Evolutionary conservation across 2,329 filamentous ascomycete species (phyloP), one percentile per base, ranked within the genome.

Genomic region (Ascochyta viciae-villosae): DNA sequence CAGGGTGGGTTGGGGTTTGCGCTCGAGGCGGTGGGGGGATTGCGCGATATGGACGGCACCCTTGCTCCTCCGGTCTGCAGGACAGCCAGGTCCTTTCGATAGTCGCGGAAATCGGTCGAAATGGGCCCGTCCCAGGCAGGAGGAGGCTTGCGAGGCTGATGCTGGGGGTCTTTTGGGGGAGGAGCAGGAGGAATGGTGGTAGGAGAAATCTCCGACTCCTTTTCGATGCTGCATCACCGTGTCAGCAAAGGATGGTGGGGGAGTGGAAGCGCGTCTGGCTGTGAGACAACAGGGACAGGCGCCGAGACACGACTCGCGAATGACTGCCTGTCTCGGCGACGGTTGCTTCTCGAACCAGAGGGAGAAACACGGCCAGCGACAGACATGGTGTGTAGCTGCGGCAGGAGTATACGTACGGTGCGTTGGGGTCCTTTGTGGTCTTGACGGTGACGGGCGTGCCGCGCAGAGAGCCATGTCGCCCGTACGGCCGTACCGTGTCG

Each of bases 41-140:
- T 82, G 53, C 87, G 84, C 57, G 65, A 77, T 60, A 85, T 86
- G 65, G 84, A 82, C 48, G 86, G 86, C 54, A 85, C 75, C 59
- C 82, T 79, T 61, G 76, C 79, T 61, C 85, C 83, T 55, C 83
- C 81, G 31, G 84, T 83, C 61, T 91, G 87, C 67, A 91, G 80
- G 55, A 88, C 84, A 65, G 87, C 83, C 53, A 91, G 83, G 67
- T 91, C 88, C 77, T 88, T 89, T 68, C 88, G 86, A 73, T 91
- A 89, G 73, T 89, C 88, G 71, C 81, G 81, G 66, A 90, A 83
- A 70, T 89, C 86, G 78, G 81, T 84, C 71, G 83, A 74, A 64
- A 83, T 64, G 22, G 68, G 80, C 67, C 81, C 83, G 61, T 85
- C 84, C 74, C 84, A 84, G 62, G 79, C 74, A 62, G 84, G 80